phyloP scores from a whole-genome alignment of 2,329 filamentous ascomycete genomes.

The Fusarium haematococcum region DNA sequence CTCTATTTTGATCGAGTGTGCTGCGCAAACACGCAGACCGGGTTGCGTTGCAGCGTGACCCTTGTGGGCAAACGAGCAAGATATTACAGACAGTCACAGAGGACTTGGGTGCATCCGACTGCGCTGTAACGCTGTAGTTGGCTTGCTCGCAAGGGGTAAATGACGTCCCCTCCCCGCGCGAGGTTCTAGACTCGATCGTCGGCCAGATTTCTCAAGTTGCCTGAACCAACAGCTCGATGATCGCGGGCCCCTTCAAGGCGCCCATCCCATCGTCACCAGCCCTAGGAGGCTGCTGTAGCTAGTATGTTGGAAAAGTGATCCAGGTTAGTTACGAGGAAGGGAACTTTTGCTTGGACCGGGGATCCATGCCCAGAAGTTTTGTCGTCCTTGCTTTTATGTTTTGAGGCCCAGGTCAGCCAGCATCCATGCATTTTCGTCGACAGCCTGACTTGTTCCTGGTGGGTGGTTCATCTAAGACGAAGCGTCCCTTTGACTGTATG shows the following conservation, averaged over 20 bases:
- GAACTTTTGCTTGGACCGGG: conserved; percentile 3
- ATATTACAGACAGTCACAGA: background rate
- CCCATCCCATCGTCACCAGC: conserved; percentile 21
- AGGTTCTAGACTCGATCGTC: conserved; percentile 36
- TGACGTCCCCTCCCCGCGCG: conserved; percentile 3
- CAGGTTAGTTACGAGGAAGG: background rate
- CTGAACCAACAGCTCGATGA: conserved; percentile 15
- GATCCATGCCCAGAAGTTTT: conserved; percentile 4
- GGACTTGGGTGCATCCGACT: background rate
- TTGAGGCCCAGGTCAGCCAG: background rate
- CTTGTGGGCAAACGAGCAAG: conserved; percentile 6
- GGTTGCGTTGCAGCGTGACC: conserved; percentile 30
- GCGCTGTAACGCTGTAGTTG: conserved; percentile 10
- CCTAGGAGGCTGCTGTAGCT: conserved; percentile 10
- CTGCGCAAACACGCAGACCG: conserved; percentile 24
- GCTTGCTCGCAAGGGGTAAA: conserved; percentile 12
- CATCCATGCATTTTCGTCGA: background rate
- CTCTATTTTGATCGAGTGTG: conserved; percentile 2
- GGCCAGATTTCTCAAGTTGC: conserved; percentile 10
- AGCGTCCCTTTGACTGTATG: background rate
- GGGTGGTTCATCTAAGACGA: background rate
- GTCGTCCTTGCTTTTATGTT: background rate
- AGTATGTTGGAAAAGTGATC: background rate
- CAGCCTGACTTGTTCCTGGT: background rate
- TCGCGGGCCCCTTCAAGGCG: conserved; percentile 6